phyloP scores from a whole-genome alignment of 192 early-diverging fungal species.

The Coemansia sp. region DNA sequence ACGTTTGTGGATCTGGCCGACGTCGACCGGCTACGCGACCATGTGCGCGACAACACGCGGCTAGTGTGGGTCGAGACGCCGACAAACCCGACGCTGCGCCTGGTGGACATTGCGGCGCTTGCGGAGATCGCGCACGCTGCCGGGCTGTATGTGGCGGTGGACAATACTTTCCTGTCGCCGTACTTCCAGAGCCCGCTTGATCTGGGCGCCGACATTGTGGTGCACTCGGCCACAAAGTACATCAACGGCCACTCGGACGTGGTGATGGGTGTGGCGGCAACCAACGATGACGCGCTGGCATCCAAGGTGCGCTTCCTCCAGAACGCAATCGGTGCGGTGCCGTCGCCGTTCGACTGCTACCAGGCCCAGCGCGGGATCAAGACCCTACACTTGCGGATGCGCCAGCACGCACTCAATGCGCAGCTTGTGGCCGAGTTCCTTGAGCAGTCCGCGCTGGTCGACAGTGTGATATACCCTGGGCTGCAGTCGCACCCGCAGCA shows the following conservation, averaged over 20 bases:
- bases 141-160: constrained; percentile 70
- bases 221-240: constrained; percentile 98
- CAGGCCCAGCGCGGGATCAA: constrained; percentile 93
- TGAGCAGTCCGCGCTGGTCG: constrained; percentile 68
- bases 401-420: constrained; percentile 84
- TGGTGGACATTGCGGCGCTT: constrained; percentile 76
- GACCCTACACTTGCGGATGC: constrained; percentile 94
- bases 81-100: constrained; percentile 81
- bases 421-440: constrained; percentile 77
- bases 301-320: constrained; percentile 87
- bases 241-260: constrained; percentile 99
- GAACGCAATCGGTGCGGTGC: constrained; percentile 96
- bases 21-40: constrained; percentile 61
- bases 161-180: constrained; percentile 86
- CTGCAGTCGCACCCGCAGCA: constrained; percentile 89
- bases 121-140: constrained; percentile 63
- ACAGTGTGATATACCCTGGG: constrained; percentile 92
- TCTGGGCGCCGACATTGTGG: constrained; percentile 95
- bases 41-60: constrained; percentile 71
- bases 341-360: constrained; percentile 96
- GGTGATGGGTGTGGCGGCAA: constrained; percentile 93
- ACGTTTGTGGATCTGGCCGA: constrained; percentile 79
- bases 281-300: constrained; percentile 69
- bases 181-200: constrained; percentile 88
- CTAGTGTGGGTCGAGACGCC: constrained; percentile 87